Evolutionary conservation across 306 rosid genomes (phyloP).

Genomic region (Gastrolobium bilobum): DNA sequence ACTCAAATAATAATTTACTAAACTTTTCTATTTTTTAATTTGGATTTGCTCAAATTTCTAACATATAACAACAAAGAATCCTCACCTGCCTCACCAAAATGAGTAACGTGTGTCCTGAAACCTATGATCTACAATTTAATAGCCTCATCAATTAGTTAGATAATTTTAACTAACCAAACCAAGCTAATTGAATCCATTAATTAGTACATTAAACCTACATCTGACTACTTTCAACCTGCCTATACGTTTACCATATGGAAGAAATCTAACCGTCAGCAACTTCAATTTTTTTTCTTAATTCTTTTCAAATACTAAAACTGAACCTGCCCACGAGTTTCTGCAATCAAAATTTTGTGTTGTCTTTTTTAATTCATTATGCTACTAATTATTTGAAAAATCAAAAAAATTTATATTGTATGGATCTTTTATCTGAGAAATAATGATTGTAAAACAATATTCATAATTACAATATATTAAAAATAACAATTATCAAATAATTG

Average conservation of each 20-base stretch:
- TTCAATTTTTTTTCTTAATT: slow-evolving; percentile 1
- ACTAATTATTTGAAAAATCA: too few species aligned
- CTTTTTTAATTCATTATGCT: too few species aligned
- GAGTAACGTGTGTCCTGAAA: slow-evolving; percentile 27
- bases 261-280: slow-evolving; percentile 32
- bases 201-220: neutral
- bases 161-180: slow-evolving; percentile 42
- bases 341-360: neutral
- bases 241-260: slow-evolving; percentile 1
- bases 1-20: neutral
- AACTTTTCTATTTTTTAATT: neutral
- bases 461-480: too few species aligned
- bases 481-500: too few species aligned
- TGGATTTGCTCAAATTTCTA: slow-evolving; percentile 30
- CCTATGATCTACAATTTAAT: slow-evolving; percentile 41
- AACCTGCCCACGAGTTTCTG: neutral
- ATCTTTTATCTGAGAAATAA: too few species aligned
- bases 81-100: slow-evolving; percentile 4
- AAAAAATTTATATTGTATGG: too few species aligned
- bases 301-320: neutral
- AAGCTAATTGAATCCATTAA: slow-evolving; percentile 21
- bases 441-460: too few species aligned
- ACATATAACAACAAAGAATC: neutral
- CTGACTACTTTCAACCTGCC: slow-evolving; percentile 12
- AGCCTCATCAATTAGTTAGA: slow-evolving; percentile 28